phyloP scores from a whole-genome alignment of 1,284 basidiomycete genomes.

The Anthracocystis walkeri region DNA sequence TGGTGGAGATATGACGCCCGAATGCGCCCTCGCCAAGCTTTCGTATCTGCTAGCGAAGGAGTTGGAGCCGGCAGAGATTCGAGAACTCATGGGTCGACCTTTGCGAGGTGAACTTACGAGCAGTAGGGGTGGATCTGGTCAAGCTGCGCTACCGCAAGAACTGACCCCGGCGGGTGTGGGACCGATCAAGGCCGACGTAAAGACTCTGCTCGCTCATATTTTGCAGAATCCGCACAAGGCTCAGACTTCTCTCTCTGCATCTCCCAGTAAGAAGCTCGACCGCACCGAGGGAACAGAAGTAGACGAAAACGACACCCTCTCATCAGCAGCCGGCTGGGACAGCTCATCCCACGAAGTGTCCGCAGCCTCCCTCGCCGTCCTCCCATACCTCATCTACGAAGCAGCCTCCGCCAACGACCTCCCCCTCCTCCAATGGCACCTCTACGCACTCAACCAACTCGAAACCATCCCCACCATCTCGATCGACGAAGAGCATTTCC shows the following conservation, averaged over 20 bases:
- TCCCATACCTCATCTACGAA: constrained; percentile 54
- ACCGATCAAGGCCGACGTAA: constrained; percentile 42
- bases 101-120: constrained; percentile 86
- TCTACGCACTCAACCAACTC: constrained; percentile 37
- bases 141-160: constrained; percentile 21
- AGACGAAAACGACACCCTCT: neutral
- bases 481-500: constrained; percentile 41
- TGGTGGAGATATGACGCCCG: constrained; percentile 86
- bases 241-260: constrained; percentile 3
- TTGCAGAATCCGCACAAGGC: constrained; percentile 39
- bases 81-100: constrained; percentile 80
- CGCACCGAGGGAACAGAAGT: neutral
- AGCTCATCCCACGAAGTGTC: constrained; percentile 35
- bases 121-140: constrained; percentile 18
- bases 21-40: constrained; percentile 90
- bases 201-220: constrained; percentile 46
- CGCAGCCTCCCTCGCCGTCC: constrained; percentile 23
- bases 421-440: constrained; percentile 47
- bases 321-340: constrained; percentile 32
- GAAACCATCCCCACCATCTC: constrained; percentile 35
- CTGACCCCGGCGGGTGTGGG: constrained; percentile 28
- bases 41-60: constrained; percentile 89
- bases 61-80: constrained; percentile 77
- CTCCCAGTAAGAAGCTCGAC: neutral
- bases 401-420: constrained; percentile 42